Evolutionary conservation across 495 filamentous ascomycete genomes (phyloP), one percentile per base, ranked within the genome.

Genomic region (Oleoguttula mirabilis): DNA sequence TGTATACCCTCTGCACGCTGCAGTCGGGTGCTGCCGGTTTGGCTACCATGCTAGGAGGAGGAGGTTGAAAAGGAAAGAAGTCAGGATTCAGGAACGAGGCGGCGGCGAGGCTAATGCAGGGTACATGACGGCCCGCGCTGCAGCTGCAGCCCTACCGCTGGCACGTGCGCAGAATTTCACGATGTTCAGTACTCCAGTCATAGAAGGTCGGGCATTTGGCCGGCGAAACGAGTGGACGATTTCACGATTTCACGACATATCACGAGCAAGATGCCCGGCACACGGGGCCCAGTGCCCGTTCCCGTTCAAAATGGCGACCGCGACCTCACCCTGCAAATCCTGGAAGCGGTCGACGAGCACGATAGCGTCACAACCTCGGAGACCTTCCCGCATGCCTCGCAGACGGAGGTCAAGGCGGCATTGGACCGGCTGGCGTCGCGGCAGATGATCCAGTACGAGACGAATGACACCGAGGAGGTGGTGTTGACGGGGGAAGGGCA

Each of bases 391-490:
- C 60, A 73, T 48, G 60, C 70, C 51, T 69, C 80, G 52, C 81
- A 84, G 56, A 64, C 67, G 31, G 75, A 76, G 32, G 64, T 94
- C 53, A 95, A 94, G 61, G 80, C 81, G 44, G 84, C 87, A 41
- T 70, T 94, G 33, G 88, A 94, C 64, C 72, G 88, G 39, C 72
- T 98, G 20, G 76, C 67, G 12, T 84, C 82, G 21, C 73, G 90
- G 47, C 72, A 76, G 21, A 94, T 98, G 87, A 68, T 95, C 48
- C 63, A 68, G 43, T 94, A 92, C 63, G 78, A 93, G 33, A 79
- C 81, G 17, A 68, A 80, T 20, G 86, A 94, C 41, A 65, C 71
- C 41, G 87, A 95, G 60, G 74, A 83, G 41, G 71, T 77, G n/a
- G 56, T 77, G 16, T 64, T 96, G 48, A 90, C 88, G 21, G 60